These are phyloP conservation scores for Pythium plurisporium DNA, from an alignment of 352 stramenopile species.

Conservation along the genomic window DNA sequence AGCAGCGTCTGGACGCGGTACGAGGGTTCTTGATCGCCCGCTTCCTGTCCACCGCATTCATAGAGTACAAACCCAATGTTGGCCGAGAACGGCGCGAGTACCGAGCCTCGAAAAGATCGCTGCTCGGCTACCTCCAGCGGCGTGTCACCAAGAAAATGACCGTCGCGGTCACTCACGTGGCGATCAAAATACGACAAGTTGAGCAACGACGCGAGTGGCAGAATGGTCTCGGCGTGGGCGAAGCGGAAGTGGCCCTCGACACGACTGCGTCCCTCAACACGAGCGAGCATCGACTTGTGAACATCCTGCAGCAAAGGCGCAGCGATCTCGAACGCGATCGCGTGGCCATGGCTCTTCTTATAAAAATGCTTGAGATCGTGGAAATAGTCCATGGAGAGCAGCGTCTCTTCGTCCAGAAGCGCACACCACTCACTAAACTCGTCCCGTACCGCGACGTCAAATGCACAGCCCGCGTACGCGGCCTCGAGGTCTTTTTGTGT, in stretches of 20 bases:
- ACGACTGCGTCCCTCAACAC: conserved; percentile 28
- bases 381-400: conserved; percentile 52
- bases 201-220: conserved; percentile 66
- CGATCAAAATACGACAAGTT: too few species aligned
- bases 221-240: conserved; percentile 68
- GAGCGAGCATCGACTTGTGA: conserved; percentile 39
- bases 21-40: neutral
- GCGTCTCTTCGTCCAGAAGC: conserved; percentile 36
- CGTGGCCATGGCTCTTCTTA: conserved; percentile 44
- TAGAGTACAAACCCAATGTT: conserved; percentile 75
- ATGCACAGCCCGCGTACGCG: conserved; percentile 72
- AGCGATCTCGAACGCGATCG: conserved; percentile 77
- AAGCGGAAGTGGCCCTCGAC: conserved; percentile 54
- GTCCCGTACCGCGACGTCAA: conserved; percentile 60
- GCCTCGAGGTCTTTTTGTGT: conserved; percentile 68
- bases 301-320: conserved; percentile 57
- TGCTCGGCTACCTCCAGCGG: conserved; percentile 34
- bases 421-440: conserved; percentile 55
- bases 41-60: conserved; percentile 1
- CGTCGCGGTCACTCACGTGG: too few species aligned
- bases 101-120: conserved; percentile 52
- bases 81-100: conserved; percentile 55
- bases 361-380: conserved; percentile 74
- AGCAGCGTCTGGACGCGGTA: conserved; percentile 31
- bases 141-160: too few species aligned